Conservation (phyloP, 2,329 filamentous ascomycete species). For the Aspergillus udagawae region DNA sequence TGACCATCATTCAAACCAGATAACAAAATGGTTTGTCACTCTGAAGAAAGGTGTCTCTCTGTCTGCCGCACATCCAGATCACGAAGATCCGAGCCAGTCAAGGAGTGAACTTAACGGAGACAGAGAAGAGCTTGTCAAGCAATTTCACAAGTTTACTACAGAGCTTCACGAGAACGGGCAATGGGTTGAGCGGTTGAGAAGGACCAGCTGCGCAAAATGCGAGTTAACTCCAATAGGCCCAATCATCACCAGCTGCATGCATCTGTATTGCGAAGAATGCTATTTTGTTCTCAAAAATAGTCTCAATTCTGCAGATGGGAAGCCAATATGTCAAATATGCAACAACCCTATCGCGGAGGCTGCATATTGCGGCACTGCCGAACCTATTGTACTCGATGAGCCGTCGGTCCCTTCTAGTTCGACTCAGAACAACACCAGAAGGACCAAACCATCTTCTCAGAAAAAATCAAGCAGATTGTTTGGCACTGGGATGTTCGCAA, state of each 20-base stretch:
- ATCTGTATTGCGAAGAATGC: background rate
- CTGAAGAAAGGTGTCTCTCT: constrained; percentile 9
- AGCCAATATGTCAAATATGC: constrained; percentile 3
- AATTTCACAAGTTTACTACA: constrained; percentile 41
- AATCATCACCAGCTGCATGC: constrained; percentile 34
- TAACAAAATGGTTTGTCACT: constrained; percentile 28
- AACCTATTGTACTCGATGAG: background rate
- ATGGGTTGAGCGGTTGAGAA: constrained; percentile 33
- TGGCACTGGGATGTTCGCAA: background rate
- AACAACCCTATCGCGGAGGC: constrained; percentile 11
- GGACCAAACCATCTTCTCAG: background rate
- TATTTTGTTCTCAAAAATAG: background rate
- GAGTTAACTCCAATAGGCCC: constrained; percentile 34
- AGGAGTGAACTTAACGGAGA: constrained; percentile 2
- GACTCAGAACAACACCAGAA: background rate
- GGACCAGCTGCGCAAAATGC: constrained; percentile 44
- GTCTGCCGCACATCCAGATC: background rate
- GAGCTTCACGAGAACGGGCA: constrained; percentile 26
- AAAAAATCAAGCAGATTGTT: background rate
- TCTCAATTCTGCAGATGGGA: background rate
- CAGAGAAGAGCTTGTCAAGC: constrained; percentile 20
- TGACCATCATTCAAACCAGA: constrained; percentile 11
- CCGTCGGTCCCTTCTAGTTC: background rate
- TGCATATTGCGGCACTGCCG: constrained; percentile 7
- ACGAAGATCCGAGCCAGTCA: background rate